Evolutionary conservation across 2,329 filamentous ascomycete species (phyloP).

Genomic region (Fusarium agapanthi): DNA sequence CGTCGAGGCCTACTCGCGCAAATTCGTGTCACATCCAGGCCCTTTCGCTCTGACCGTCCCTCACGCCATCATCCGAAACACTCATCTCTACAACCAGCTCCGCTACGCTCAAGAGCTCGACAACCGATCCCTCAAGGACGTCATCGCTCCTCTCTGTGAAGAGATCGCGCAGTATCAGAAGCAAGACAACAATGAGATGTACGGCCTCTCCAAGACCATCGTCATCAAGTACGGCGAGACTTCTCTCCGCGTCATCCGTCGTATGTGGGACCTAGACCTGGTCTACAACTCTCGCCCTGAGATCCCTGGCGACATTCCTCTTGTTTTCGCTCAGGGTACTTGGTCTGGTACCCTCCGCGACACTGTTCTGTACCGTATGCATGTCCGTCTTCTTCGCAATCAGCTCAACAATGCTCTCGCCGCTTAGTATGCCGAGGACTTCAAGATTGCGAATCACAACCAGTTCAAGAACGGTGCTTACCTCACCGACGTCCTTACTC

Average conservation of each 20-base stretch:
- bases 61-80: constrained; percentile 16
- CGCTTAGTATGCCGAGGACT: constrained; percentile 35
- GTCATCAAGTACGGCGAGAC: constrained; percentile 35
- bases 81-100: constrained; percentile 11
- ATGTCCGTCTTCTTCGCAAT: constrained; percentile 17
- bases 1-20: neutral
- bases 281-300: constrained; percentile 17
- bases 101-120: neutral
- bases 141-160: constrained; percentile 10
- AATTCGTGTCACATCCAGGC: neutral
- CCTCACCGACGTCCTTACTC: constrained; percentile 19
- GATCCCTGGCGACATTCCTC: constrained; percentile 12
- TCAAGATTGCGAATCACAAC: constrained; percentile 4
- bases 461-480: neutral
- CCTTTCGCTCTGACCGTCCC: constrained; percentile 15
- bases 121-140: constrained; percentile 7
- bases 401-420: constrained; percentile 25
- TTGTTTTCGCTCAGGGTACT: constrained; percentile 5
- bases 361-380: constrained; percentile 16
- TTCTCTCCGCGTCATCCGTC: constrained; percentile 22
- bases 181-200: constrained; percentile 5
- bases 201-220: constrained; percentile 28
- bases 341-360: constrained; percentile 21
- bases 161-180: constrained; percentile 24
- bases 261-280: constrained; percentile 34